Evolutionary conservation across 2,329 filamentous ascomycete species (phyloP).

Genomic region (Juglanconis oblonga): DNA sequence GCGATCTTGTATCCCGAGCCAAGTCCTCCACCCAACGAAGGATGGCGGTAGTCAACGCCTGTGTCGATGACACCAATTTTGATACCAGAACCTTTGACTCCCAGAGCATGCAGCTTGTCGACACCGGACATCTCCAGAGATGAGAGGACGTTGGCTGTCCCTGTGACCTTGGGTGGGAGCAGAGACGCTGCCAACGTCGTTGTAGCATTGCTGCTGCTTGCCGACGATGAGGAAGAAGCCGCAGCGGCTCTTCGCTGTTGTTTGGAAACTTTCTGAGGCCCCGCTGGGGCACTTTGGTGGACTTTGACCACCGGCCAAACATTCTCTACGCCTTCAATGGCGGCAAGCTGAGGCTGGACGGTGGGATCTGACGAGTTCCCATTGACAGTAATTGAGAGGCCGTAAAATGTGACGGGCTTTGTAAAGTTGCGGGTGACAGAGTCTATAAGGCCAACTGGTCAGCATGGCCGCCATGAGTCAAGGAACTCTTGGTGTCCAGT

Average conservation of each 20-base stretch:
- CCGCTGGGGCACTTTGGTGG: neutral
- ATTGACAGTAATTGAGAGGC: neutral
- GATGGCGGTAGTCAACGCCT: constrained; percentile 39
- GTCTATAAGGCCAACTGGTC: neutral
- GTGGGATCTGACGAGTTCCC: neutral
- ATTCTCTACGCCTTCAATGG: neutral
- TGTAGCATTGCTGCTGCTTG: neutral
- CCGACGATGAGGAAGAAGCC: neutral
- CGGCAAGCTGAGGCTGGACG: neutral
- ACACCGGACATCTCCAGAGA: neutral
- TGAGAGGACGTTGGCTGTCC: neutral
- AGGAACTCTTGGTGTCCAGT: neutral
- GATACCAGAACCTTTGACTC: constrained; percentile 30
- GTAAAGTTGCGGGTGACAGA: neutral
- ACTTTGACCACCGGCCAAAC: neutral
- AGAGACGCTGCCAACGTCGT: neutral
- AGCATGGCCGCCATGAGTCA: neutral
- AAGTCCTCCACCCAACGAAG: constrained; percentile 39
- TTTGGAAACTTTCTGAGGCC: neutral
- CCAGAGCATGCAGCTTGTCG: constrained; percentile 28
- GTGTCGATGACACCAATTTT: constrained; percentile 33
- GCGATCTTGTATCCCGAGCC: constrained; percentile 23
- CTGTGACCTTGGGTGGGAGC: neutral
- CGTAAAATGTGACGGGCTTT: neutral
- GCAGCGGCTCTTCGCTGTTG: neutral